Evolutionary conservation across 768 basidiomycete species (phyloP), one percentile per base, ranked within the genome.

Genomic region (Pholiota conissans): DNA sequence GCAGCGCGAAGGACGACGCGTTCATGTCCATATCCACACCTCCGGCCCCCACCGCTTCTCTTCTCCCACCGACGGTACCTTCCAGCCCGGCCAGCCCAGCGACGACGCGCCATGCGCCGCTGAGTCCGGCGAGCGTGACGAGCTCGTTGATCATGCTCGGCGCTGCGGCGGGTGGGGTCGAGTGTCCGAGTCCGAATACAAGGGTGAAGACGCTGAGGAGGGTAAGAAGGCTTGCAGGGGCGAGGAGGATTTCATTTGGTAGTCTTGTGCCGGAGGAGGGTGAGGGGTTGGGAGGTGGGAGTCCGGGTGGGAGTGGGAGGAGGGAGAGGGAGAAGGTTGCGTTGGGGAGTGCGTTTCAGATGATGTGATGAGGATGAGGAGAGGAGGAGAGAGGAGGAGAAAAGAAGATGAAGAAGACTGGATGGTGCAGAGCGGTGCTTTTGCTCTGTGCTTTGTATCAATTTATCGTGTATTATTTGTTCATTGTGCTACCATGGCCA

Each of bases 311-410:
- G 59, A 56, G 55, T 26, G 76, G 28, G 76, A 74, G 61, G 68
- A 74, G 52, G 71, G 71, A 56, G 70, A 74, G 26, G 68, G 69
- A 73, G 73, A 29, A 55, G 55, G 8, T 18, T 42, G 16, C 26
- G 10, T 62, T 92, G 49, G 90, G 82, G 27, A 91, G 89, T 65
- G 90, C 90, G 26, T 90, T 93, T 53, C 71, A 73, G 60, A 55
- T 74, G 59, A 55, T 28, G 49, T 18, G n/a, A n/a, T n/a, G n/a
- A 49, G 52, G 52, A 57, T 29, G 29, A 18, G 49, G 35, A 22
- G 27, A 18, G 28, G 52, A 30, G 30, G 24, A 35, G 26, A 45
- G 40, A 14, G 24, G 48, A 52, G 30, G 49, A 51, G 24, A 20
- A 34, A 34, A n/a, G 50, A 51, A 46, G 16, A 32, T 5, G 56